These are phyloP conservation scores for Sugiyamaella mastotermitis DNA, from an alignment of 805 yeast genomes.

Conservation along the genomic window DNA sequence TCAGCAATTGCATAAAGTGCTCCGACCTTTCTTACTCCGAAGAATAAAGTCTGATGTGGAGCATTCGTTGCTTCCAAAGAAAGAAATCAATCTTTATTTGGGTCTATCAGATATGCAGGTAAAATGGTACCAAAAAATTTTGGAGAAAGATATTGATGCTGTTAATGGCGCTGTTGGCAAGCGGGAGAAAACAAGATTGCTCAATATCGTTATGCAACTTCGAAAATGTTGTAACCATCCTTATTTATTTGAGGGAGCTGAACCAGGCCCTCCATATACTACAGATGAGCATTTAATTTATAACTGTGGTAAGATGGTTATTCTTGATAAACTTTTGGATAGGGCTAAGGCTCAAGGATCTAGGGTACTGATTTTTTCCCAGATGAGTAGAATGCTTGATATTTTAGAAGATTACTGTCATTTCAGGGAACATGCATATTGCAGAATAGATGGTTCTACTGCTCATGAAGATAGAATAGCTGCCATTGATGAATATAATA, in stretches of 20 bases:
- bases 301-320: slow-evolving; percentile 87
- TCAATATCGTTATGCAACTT: slow-evolving; percentile 94
- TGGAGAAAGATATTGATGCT: slow-evolving; percentile 93
- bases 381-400: slow-evolving; percentile 86
- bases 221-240: slow-evolving; percentile 98
- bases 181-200: slow-evolving; percentile 82
- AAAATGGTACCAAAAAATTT: slow-evolving; percentile 79
- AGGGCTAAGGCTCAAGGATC: slow-evolving; percentile 73
- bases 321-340: slow-evolving; percentile 73
- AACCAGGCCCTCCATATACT: slow-evolving; percentile 96
- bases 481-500: slow-evolving; percentile 89
- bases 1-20: slow-evolving; percentile 79
- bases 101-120: slow-evolving; percentile 96
- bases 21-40: slow-evolving; percentile 81
- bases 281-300: slow-evolving; percentile 90
- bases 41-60: slow-evolving; percentile 93
- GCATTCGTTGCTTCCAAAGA: slow-evolving; percentile 81
- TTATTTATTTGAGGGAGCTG: slow-evolving; percentile 96
- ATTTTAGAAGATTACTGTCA: slow-evolving; percentile 88
- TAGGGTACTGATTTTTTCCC: slow-evolving; percentile 85
- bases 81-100: slow-evolving; percentile 81
- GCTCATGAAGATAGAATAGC: slow-evolving; percentile 87
- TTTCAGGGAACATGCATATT: slow-evolving; percentile 76
- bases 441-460: slow-evolving; percentile 92
- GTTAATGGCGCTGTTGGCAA: slow-evolving; percentile 95